phyloP scores from a whole-genome alignment of 2,329 filamentous ascomycete species.

The Incumbomyces delicatus region DNA sequence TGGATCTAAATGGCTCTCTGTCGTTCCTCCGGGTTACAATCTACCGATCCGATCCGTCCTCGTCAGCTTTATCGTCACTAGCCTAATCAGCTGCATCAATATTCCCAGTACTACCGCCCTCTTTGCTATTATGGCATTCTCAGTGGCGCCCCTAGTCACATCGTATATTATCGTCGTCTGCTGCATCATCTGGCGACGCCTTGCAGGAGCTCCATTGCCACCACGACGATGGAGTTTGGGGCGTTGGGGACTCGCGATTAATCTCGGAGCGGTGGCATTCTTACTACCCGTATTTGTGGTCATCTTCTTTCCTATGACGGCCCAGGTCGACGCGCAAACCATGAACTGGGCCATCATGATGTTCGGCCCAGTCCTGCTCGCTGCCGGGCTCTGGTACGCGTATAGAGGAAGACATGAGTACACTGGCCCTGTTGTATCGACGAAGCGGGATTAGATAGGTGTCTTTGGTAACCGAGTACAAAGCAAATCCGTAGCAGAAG shows the following conservation, averaged over 20 bases:
- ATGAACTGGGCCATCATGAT: conserved; percentile 25
- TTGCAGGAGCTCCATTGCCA: conserved; percentile 27
- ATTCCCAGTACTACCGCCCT: conserved; percentile 31
- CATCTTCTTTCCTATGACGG: conserved; percentile 23
- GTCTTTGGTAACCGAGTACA: background rate
- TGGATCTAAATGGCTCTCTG: conserved; percentile 17
- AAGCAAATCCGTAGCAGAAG: too few species aligned
- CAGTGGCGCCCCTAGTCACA: conserved; percentile 32
- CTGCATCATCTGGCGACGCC: conserved; percentile 28
- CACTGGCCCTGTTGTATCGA: conserved; percentile 22
- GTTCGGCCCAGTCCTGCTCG: conserved; percentile 19
- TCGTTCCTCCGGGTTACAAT: conserved; percentile 16
- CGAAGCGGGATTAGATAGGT: conserved; percentile 13
- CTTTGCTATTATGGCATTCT: conserved; percentile 31
- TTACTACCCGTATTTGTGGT: conserved; percentile 16
- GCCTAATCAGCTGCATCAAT: conserved; percentile 29
- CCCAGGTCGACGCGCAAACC: conserved; percentile 9
- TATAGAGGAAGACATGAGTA: conserved; percentile 19
- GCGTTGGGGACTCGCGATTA: conserved; percentile 29
- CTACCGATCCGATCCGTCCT: conserved; percentile 20
- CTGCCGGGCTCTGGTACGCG: conserved; percentile 20
- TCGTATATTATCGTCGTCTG: conserved; percentile 32
- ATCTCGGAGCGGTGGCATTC: conserved; percentile 24
- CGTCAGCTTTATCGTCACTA: conserved; percentile 39
- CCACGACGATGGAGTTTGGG: conserved; percentile 31